Evolutionary conservation across 768 basidiomycete genomes (phyloP).

Genomic region (Pleurotus ostreatus): DNA sequence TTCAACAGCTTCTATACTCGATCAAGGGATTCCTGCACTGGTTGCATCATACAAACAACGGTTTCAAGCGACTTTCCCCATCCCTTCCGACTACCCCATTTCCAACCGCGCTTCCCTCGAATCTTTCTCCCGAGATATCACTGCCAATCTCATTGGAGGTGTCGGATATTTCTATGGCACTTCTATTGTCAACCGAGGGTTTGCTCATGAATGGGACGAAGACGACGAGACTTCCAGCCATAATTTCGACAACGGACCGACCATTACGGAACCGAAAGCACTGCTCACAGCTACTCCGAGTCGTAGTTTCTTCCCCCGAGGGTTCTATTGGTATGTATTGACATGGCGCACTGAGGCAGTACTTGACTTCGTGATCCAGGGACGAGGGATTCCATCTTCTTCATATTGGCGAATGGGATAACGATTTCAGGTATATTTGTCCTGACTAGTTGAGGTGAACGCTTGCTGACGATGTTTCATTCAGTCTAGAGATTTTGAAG

Average conservation of each 20-base stretch:
- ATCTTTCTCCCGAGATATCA: conserved; percentile 82
- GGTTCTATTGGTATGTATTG: conserved; percentile 82
- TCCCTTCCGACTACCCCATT: conserved; percentile 48
- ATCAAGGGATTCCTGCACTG: conserved; percentile 67
- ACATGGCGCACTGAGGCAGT: not conserved
- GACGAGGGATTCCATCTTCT: conserved; percentile 96
- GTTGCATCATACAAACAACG: conserved; percentile 55
- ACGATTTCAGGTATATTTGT: conserved; percentile 62
- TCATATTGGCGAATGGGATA: conserved; percentile 92
- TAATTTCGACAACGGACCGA: conserved; percentile 45
- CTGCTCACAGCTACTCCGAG: conserved; percentile 92
- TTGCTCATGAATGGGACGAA: conserved; percentile 91
- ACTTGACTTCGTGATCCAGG: conserved; percentile 37
- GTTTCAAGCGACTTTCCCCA: conserved; percentile 70
- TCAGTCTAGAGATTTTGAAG: conserved; percentile 82
- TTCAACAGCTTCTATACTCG: conserved; percentile 54
- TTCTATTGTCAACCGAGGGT: conserved; percentile 80
- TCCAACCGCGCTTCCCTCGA: conserved; percentile 48
- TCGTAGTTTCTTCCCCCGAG: conserved; percentile 94
- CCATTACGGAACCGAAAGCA: conserved; percentile 67
- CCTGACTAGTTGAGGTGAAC: not conserved
- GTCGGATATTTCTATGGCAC: conserved; percentile 94
- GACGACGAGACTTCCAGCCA: conserved; percentile 35
- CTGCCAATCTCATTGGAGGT: conserved; percentile 88
- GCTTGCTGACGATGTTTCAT: not conserved